phyloP scores from a whole-genome alignment of 208 protist genomes.

The Porcisia hertigi region DNA sequence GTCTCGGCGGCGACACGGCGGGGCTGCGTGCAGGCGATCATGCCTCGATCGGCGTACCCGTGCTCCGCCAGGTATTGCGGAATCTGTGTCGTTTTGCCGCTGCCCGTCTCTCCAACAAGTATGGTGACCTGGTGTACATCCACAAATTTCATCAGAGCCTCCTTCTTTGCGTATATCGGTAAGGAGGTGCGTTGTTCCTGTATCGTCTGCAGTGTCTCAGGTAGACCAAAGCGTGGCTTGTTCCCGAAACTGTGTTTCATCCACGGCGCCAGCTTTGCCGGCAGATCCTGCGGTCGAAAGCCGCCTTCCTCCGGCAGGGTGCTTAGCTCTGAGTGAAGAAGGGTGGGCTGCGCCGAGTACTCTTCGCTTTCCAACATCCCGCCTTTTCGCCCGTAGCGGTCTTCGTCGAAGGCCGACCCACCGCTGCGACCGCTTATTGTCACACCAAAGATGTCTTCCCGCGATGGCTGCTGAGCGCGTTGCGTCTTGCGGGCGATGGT shows the following conservation, averaged over 20 bases:
- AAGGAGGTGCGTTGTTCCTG: conserved; percentile 85
- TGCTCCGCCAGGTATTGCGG: conserved; percentile 95
- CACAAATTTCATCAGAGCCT: conserved; percentile 89
- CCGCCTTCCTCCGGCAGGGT: conserved; percentile 65
- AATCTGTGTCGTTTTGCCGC: conserved; percentile 98
- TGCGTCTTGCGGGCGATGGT: conserved; percentile 52
- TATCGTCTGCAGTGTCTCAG: conserved; percentile 51
- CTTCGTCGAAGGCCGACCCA: not conserved
- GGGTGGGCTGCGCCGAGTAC: conserved; percentile 25
- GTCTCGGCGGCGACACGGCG: conserved; percentile 98
- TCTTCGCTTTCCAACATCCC: conserved; percentile 15
- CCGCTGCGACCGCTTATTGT: not conserved
- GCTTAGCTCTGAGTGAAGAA: conserved; percentile 72
- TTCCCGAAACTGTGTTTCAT: conserved; percentile 76
- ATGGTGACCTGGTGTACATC: conserved; percentile 87
- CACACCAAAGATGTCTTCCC: conserved; percentile 4
- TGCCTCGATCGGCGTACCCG: conserved; percentile 71
- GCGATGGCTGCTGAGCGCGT: conserved; percentile 31
- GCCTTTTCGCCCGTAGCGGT: not conserved
- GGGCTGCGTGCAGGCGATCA: conserved; percentile 97
- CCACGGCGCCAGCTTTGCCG: conserved; percentile 77
- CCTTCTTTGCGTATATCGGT: conserved; percentile 95
- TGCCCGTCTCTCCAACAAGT: conserved; percentile 95
- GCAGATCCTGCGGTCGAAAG: conserved; percentile 54
- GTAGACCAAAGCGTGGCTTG: conserved; percentile 71